A percentile compares a stretch with the other conserved stretches of the same genome.
Evolutionary conservation across 257 asterid genomes (phyloP).

Genomic region (Verbascum thapsus): DNA sequence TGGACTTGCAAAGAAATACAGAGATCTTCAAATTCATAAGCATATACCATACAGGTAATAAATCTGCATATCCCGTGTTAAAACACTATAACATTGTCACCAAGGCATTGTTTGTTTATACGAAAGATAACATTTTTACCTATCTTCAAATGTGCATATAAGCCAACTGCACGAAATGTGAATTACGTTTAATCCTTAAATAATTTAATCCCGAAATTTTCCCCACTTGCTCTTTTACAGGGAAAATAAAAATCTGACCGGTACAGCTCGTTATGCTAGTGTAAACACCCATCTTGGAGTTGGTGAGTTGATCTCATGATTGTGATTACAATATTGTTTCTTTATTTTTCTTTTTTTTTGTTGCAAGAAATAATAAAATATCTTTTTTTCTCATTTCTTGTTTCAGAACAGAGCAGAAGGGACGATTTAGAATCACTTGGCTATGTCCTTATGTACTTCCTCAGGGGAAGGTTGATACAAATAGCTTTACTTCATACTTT

Average conservation of each 20-base stretch:
- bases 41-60: slow-evolving; percentile 84
- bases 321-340: background rate
- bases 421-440: slow-evolving; percentile 91
- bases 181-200: background rate
- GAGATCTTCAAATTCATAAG: slow-evolving; percentile 79
- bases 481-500: background rate
- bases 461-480: slow-evolving; percentile 69
- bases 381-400: slow-evolving; percentile 22
- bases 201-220: slow-evolving; percentile 10
- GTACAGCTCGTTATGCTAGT: slow-evolving; percentile 92
- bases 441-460: slow-evolving; percentile 85
- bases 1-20: slow-evolving; percentile 90
- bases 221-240: slow-evolving; percentile 40
- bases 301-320: slow-evolving; percentile 51
- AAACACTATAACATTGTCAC: background rate
- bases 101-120: background rate
- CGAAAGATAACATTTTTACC: background rate
- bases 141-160: slow-evolving; percentile 8
- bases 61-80: background rate
- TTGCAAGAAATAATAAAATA: background rate
- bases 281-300: slow-evolving; percentile 90
- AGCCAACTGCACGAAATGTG: background rate
- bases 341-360: background rate
- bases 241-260: slow-evolving; percentile 91
- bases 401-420: slow-evolving; percentile 88